These are phyloP conservation scores for Panellus pusillus DNA, from an alignment of 768 basidiomycete species.

Conservation along the genomic window DNA sequence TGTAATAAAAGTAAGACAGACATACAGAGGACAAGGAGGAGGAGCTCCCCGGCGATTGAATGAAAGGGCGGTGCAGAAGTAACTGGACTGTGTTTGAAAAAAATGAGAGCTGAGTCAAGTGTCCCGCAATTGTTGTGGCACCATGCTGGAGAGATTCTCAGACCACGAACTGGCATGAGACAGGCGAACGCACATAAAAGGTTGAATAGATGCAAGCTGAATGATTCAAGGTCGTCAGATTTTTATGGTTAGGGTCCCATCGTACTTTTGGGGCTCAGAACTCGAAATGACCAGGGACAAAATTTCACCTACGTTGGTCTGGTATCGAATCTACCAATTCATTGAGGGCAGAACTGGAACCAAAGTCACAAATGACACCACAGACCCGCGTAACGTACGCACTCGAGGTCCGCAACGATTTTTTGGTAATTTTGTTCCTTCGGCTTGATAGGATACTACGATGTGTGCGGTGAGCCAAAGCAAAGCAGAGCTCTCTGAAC, in stretches of 20 bases:
- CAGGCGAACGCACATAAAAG: conserved; percentile 29
- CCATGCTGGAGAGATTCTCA: conserved; percentile 10
- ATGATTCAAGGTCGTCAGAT: conserved; percentile 53
- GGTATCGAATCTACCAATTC: conserved; percentile 71
- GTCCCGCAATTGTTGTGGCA: not conserved
- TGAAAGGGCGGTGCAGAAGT: conserved; percentile 75
- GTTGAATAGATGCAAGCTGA: conserved; percentile 53
- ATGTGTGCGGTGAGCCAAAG: not conserved
- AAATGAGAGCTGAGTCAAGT: not conserved
- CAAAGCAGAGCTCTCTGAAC: conserved; percentile 12
- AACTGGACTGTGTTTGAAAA: conserved; percentile 57
- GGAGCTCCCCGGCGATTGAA: conserved; percentile 56
- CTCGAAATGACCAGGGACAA: not conserved
- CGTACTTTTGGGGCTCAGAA: conserved; percentile 35
- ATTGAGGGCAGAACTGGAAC: conserved; percentile 53
- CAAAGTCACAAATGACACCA: not conserved
- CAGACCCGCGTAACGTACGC: not conserved
- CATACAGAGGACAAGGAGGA: conserved; percentile 35
- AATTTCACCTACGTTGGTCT: conserved; percentile 45
- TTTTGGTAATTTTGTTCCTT: conserved; percentile 32
- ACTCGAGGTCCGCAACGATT: conserved; percentile 67
- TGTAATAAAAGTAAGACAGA: not conserved
- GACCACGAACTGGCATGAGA: not conserved
- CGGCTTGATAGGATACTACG: conserved; percentile 40
- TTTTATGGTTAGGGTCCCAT: conserved; percentile 52